Percentiles rank a stretch among this genome's conserved stretches.
These are phyloP conservation scores for Candida morakotiae DNA, from an alignment of 805 yeast genomes.

Conservation along the genomic window DNA sequence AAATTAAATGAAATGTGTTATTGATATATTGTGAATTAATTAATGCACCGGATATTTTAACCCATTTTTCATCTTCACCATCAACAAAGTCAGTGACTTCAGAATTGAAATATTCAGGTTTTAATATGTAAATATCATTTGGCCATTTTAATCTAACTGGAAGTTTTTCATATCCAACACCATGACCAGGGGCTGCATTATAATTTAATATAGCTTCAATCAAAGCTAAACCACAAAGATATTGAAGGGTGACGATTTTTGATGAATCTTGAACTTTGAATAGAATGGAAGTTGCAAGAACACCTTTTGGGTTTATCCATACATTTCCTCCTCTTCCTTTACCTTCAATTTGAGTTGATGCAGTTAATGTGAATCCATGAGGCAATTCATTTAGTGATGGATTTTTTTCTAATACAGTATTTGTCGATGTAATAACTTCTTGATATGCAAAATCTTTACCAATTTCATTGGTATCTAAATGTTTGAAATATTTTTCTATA, in stretches of 20 bases:
- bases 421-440: slow-evolving; percentile 89
- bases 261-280: slow-evolving; percentile 51
- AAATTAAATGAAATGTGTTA: slow-evolving; percentile 58
- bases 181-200: slow-evolving; percentile 35
- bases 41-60: slow-evolving; percentile 79
- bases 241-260: slow-evolving; percentile 81
- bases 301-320: slow-evolving; percentile 95
- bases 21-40: slow-evolving; percentile 72
- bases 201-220: slow-evolving; percentile 71
- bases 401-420: slow-evolving; percentile 72
- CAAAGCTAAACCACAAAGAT: slow-evolving; percentile 76
- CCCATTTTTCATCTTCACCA: slow-evolving; percentile 61
- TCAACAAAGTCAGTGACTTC: slow-evolving; percentile 34
- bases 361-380: slow-evolving; percentile 64
- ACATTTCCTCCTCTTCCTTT: slow-evolving; percentile 92
- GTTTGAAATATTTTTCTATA: slow-evolving; percentile 49
- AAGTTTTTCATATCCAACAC: slow-evolving; percentile 61
- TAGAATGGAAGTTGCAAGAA: slow-evolving; percentile 74
- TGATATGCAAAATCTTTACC: slow-evolving; percentile 73
- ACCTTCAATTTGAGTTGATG: slow-evolving; percentile 84
- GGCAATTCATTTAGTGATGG: slow-evolving; percentile 57
- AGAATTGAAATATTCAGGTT: slow-evolving; percentile 50
- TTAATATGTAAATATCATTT: slow-evolving; percentile 77
- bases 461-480: slow-evolving; percentile 34
- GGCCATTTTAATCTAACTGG: slow-evolving; percentile 95